phyloP scores from a whole-genome alignment of 2,329 filamentous ascomycete species.

The Nemania sp. region DNA sequence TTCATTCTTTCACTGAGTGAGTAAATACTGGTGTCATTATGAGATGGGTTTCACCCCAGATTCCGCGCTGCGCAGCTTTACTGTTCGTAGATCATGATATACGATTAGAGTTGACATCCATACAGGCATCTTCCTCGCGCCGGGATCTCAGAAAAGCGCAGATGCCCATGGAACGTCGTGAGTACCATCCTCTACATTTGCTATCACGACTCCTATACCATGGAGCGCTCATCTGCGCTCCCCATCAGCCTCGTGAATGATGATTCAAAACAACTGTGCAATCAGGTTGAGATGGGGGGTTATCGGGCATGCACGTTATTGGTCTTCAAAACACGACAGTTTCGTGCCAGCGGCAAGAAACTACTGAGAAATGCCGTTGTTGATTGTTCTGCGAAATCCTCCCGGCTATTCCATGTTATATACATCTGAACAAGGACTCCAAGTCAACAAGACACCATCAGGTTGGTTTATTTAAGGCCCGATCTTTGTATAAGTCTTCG shows the following conservation, averaged over 20 bases:
- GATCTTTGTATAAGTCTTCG: not conserved
- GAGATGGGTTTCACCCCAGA: too few relatives aligned
- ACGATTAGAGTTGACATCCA: slow-evolving; percentile 35
- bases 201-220: slow-evolving; percentile 17
- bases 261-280: slow-evolving; percentile 11
- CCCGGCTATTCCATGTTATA: not conserved
- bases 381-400: not conserved
- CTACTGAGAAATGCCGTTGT: slow-evolving; percentile 5
- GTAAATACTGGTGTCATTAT: too few relatives aligned
- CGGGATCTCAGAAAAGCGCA: slow-evolving; percentile 19
- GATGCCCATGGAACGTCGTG: slow-evolving; percentile 35
- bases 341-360: slow-evolving; percentile 30
- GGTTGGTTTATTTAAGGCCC: not conserved
- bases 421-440: not conserved
- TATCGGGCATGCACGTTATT: slow-evolving; percentile 33
- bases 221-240: slow-evolving; percentile 32
- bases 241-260: slow-evolving; percentile 32
- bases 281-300: slow-evolving; percentile 27
- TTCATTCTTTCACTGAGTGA: too few relatives aligned
- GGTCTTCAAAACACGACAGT: slow-evolving; percentile 33
- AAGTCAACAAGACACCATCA: too few relatives aligned
- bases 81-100: too few relatives aligned
- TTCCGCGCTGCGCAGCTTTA: too few relatives aligned
- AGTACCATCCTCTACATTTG: slow-evolving; percentile 26
- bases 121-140: slow-evolving; percentile 25